Conservation (phyloP, 345 rosid genomes). For the Triadica sebifera region DNA sequence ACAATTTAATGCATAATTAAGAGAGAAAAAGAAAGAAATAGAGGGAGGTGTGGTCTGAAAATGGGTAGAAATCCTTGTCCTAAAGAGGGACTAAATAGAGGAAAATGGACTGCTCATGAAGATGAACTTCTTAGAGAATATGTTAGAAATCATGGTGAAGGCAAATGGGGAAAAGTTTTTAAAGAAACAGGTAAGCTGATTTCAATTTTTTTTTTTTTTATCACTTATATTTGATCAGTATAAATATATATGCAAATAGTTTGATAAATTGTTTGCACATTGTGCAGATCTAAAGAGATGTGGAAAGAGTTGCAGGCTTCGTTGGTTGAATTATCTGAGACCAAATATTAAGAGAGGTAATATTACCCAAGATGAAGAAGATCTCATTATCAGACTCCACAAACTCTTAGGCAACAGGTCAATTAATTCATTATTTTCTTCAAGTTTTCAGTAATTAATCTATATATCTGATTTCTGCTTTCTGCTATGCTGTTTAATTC, state of each 20-base stretch:
- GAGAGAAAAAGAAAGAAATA: too few relatives aligned
- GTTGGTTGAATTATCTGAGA: slow-evolving; percentile 44
- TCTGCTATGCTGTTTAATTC: too few relatives aligned
- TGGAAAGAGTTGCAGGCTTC: slow-evolving; percentile 44
- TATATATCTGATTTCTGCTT: too few relatives aligned
- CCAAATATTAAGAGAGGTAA: slow-evolving; percentile 48
- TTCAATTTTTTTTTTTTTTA: too few relatives aligned
- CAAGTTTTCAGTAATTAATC: too few relatives aligned
- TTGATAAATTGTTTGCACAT: neutral
- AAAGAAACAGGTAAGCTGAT: slow-evolving; percentile 8
- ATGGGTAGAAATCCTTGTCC: slow-evolving; percentile 11
- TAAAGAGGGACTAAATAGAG: slow-evolving; percentile 13
- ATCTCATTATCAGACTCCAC: slow-evolving; percentile 36
- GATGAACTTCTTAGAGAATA: slow-evolving; percentile 5
- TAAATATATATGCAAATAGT: too few relatives aligned
- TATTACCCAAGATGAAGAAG: slow-evolving; percentile 40
- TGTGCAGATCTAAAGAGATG: slow-evolving; percentile 24
- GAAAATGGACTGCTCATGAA: slow-evolving; percentile 10
- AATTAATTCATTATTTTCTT: too few relatives aligned
- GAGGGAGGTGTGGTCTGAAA: neutral
- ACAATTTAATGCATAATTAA: neutral
- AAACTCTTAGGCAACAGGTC: slow-evolving; percentile 23
- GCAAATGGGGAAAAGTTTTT: slow-evolving; percentile 12
- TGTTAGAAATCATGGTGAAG: slow-evolving; percentile 21
- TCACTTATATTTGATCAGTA: neutral